Evolutionary conservation across 495 filamentous ascomycete species (phyloP), one percentile per base, ranked within the genome.

Genomic region (Neurospora sp.): DNA sequence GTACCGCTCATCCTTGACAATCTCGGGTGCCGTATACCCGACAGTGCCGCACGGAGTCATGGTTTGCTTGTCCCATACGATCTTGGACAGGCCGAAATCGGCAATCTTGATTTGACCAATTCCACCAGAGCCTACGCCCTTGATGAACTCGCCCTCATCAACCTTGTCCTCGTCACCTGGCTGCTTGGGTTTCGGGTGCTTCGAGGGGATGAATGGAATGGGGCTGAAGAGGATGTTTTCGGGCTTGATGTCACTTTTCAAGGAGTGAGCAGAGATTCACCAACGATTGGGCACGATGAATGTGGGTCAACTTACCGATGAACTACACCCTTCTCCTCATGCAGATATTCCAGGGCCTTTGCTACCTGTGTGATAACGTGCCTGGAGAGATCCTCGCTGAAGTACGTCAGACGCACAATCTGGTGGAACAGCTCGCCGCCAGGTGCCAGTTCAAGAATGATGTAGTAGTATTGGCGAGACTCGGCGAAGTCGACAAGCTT

Each of bases 41-140:
- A 98, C 96, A 4, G 96, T 99, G 40, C 96, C 96, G 81, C 96
- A 99, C 27, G 96, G 96, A 3, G 96, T 99, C 94, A 98, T 98
- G n/a, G 96, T 99, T 78, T 97, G 93, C 71, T 89, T 94, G 77
- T 99, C 96, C 96, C 96, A 99, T 10, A 99, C 93, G 71, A 99
- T 90, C 82, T 99, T 99, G 61, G 94, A 98, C 10, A 99, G 84
- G 71, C 96, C 96, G 80, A 99, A 99, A 80, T 99, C 96, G 73
- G 96, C 96, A 79, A 99, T 94, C 85, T 98, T 98, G 84, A 99
- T 97, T 72, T 84, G 84, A 38, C 96, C 96, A 75, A 99, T 99
- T 39, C 95, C 96, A 72, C 96, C 96, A n/a, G 92, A 84, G 35
- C 96, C 96, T 47, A 91, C 82, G 1, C 94, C 94, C 20, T 85